Percentiles rank a stretch among this genome's conserved stretches.
phyloP scores from a whole-genome alignment of 768 basidiomycete species.

The Leucocoprinus sp. region DNA sequence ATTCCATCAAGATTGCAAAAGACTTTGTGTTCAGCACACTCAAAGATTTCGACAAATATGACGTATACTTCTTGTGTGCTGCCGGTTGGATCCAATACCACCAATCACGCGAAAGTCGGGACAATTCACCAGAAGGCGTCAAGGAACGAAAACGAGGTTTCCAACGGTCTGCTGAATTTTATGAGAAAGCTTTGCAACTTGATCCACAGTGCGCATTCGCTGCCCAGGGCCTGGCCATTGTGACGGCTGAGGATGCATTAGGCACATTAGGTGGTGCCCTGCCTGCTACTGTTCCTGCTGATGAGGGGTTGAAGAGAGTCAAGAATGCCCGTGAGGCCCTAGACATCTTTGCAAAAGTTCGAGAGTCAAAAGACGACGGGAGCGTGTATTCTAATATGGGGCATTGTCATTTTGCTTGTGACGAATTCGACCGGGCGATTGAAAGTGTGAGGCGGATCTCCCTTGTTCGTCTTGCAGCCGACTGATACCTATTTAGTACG shows the following conservation, averaged over 20 bases:
- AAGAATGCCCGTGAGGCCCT: slow-evolving; percentile 82
- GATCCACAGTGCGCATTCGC: slow-evolving; percentile 87
- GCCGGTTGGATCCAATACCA: slow-evolving; percentile 82
- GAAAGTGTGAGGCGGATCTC: slow-evolving; percentile 63
- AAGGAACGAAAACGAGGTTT: slow-evolving; percentile 76
- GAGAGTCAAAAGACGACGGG: slow-evolving; percentile 74
- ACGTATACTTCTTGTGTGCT: slow-evolving; percentile 87
- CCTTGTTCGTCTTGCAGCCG: background rate
- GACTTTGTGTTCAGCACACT: slow-evolving; percentile 88
- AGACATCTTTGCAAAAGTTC: slow-evolving; percentile 82
- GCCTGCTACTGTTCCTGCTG: slow-evolving; percentile 35
- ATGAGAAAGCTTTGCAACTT: slow-evolving; percentile 80
- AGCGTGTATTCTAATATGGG: slow-evolving; percentile 96
- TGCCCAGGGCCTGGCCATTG: slow-evolving; percentile 92
- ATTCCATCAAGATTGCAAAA: slow-evolving; percentile 61
- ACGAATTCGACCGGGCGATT: slow-evolving; percentile 93
- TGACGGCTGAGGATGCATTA: slow-evolving; percentile 86
- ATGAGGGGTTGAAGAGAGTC: slow-evolving; percentile 58
- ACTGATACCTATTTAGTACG: slow-evolving; percentile 54
- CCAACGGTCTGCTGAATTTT: slow-evolving; percentile 81
- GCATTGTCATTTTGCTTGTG: slow-evolving; percentile 86
- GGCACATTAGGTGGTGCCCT: slow-evolving; percentile 54
- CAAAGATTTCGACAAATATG: slow-evolving; percentile 79
- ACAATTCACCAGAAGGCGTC: slow-evolving; percentile 43
- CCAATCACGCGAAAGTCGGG: slow-evolving; percentile 78